Percentiles rank a stretch among this genome's conserved stretches.
Conservation (phyloP, 495 filamentous ascomycete genomes). For the Penicillium antarcticum region DNA sequence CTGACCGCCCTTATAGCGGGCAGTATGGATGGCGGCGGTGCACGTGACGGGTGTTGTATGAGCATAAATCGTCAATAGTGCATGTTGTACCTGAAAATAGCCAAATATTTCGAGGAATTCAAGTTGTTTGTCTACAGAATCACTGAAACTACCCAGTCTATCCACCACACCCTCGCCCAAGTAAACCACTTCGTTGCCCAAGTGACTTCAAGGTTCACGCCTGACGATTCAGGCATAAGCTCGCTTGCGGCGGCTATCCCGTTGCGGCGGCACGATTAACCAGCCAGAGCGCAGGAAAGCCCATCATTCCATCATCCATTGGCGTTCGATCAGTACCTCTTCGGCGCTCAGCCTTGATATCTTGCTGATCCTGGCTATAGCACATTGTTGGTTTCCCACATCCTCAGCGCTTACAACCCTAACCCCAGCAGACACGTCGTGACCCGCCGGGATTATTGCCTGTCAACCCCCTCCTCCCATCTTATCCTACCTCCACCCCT, state of each 20-base stretch:
- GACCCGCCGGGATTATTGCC: constrained; percentile 26
- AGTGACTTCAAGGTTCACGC: constrained; percentile 2
- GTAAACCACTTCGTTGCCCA: too few species aligned
- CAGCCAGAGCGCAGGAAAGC: constrained; percentile 44
- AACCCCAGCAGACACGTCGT: constrained; percentile 14
- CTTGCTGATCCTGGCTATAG: constrained; percentile 5
- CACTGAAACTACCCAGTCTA: too few species aligned
- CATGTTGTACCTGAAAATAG: not conserved
- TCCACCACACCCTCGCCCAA: too few species aligned
- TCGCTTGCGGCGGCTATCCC: constrained; percentile 47
- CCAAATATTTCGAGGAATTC: not conserved
- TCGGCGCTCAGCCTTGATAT: constrained; percentile 12
- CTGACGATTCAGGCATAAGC: constrained; percentile 23
- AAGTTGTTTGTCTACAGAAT: too few species aligned
- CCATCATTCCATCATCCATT: constrained; percentile 31
- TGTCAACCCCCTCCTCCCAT: constrained; percentile 25
- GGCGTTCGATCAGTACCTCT: constrained; percentile 15
- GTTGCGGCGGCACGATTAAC: constrained; percentile 45
- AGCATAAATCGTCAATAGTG: not conserved
- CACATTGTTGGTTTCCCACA: constrained; percentile 4
- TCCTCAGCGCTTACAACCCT: constrained; percentile 2
- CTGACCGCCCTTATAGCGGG: constrained; percentile 10
- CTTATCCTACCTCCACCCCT: constrained; percentile 20
- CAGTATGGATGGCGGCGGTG: constrained; percentile 2
- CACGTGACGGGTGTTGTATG: constrained; percentile 6